Percentiles rank a stretch among this genome's conserved stretches.
These are phyloP conservation scores for Houttuynia cordata DNA, from an alignment of 164 flowering plant species.

Conservation along the genomic window DNA sequence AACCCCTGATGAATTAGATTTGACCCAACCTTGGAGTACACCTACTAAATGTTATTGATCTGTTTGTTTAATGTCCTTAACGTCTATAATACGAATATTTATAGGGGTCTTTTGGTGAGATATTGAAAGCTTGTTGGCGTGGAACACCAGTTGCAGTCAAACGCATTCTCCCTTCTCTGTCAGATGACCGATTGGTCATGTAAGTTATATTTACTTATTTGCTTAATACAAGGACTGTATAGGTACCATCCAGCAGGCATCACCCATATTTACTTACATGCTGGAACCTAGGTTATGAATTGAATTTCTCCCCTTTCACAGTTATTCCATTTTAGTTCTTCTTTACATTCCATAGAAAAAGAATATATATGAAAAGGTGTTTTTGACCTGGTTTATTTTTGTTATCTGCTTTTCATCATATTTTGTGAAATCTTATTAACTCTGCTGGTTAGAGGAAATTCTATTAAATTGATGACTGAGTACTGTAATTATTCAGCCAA, in stretches of 20 bases:
- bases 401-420: no score
- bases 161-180: conserved; percentile 95
- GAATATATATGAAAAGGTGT: no score
- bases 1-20: no score
- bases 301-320: no score
- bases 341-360: no score
- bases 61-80: background rate
- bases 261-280: no score
- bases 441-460: no score
- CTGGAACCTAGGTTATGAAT: background rate
- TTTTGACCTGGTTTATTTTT: no score
- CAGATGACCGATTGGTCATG: conserved; percentile 96
- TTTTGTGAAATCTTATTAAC: no score
- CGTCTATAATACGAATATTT: background rate
- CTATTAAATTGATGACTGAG: background rate
- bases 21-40: no score
- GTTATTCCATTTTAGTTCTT: no score
- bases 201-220: conserved; percentile 20
- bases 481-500: conserved; percentile 45
- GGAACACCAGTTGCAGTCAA: conserved; percentile 99
- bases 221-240: background rate
- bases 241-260: background rate
- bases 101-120: conserved; percentile 98
- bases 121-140: conserved; percentile 86
- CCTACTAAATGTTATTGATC: no score